Evolutionary conservation across 768 basidiomycete species (phyloP), one percentile per base, ranked within the genome.

Genomic region (Lactarius akahatsu): DNA sequence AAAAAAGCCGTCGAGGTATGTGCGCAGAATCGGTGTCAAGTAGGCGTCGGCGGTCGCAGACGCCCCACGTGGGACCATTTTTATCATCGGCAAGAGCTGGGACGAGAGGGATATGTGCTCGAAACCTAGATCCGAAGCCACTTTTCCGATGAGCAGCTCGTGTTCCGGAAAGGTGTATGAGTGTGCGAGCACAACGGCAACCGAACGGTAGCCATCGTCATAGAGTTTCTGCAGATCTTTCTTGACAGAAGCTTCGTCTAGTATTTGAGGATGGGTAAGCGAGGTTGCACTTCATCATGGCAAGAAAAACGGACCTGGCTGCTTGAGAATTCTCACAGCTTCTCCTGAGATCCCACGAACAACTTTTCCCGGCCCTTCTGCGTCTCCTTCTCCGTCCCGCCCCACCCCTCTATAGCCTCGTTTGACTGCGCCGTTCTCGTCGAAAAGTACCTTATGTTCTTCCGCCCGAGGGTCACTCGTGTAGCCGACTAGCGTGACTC

Each of bases 1-100:
- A 76, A 95, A 96, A 80, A 98, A 98, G 0, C 94, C 94, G 68
- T 94, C 90, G 4, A 98, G 82, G 73, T 98, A 98, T 15, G 86
- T 83, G 11, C 81, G 77, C 30, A 97, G 77, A 68, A 97, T 91
- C 16, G 96, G 96, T 0, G 95, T 97, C 45, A 98, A 86, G 76
- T 98, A 98, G 0, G 96, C 96, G 71, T 98, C 96, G 0, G 94
- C 96, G 0, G 94, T 96, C 0, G 92, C 91, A 0, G 94, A 96
- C 11, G 91, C 87, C 2, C 94, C 96, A 0, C 96, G 89, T 1
- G 94, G 91, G 11, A 97, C 92, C 83, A 96, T 91, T 78, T 94
- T 94, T 81, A 96, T 96, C 91, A 94, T 94, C 3, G 94, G 91
- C 34, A 93, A 83, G n/a, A 96, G 81, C 67, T 88, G 86, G 2